Evolutionary conservation across 1,284 basidiomycete genomes (phyloP).

Genomic region (Trichosporon sp.): DNA sequence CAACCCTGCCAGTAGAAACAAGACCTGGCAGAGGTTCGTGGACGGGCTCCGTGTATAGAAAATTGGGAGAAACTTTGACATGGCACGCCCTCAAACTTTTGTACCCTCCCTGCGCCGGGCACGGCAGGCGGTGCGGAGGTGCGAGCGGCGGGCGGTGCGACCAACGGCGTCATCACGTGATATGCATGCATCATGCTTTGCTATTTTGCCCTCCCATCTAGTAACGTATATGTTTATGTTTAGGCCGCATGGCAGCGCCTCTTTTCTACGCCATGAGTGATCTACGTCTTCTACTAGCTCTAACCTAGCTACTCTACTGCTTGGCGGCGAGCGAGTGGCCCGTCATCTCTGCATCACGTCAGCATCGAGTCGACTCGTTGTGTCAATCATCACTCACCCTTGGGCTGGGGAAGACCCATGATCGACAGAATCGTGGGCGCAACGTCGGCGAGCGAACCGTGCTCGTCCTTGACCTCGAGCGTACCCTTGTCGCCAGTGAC

Average conservation of each 20-base stretch:
- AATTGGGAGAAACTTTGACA: slow-evolving; percentile 7
- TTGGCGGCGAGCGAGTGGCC: slow-evolving; percentile 18
- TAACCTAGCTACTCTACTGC: too few species aligned
- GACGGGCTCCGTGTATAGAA: slow-evolving; percentile 14
- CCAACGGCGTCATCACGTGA: slow-evolving; percentile 1
- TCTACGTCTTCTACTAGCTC: slow-evolving; percentile 3
- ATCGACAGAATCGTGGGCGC: slow-evolving; percentile 76
- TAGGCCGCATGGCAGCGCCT: too few species aligned
- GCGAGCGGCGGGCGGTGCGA: too few species aligned
- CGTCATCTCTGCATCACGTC: slow-evolving; percentile 13
- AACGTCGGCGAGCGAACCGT: slow-evolving; percentile 75
- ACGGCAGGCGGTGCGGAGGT: too few species aligned
- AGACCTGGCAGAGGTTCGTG: slow-evolving; percentile 15
- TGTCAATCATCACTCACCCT: slow-evolving; percentile 21
- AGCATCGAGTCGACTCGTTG: background rate
- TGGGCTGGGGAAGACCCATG: slow-evolving; percentile 52
- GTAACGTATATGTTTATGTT: background rate
- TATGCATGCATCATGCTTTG: background rate
- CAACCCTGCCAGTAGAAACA: slow-evolving; percentile 9
- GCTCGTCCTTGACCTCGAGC: slow-evolving; percentile 54
- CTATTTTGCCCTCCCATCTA: background rate
- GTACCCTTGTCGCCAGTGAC: slow-evolving; percentile 59
- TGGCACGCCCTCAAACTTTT: background rate
- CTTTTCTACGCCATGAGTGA: too few species aligned
- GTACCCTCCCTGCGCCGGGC: too few species aligned